Evolutionary conservation across 139 green algal species (phyloP), one percentile per base, ranked within the genome.

Genomic region (Astrephomene gubernaculifera): DNA sequence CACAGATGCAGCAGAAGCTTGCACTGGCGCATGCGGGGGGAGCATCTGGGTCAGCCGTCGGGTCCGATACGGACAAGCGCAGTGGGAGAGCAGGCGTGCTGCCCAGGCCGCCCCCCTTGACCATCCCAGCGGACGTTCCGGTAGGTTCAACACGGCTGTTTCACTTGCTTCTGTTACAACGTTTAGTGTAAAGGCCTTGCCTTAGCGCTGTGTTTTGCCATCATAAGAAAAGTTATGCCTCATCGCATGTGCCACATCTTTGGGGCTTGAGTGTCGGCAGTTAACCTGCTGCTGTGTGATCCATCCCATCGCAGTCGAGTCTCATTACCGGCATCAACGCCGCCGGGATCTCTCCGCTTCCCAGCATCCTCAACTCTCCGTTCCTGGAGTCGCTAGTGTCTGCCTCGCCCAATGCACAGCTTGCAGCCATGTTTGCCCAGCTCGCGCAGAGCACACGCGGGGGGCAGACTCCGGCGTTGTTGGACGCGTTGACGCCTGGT

Each of bases 361-460:
- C 74, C 27, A 79, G 38, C 44, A 41, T 87, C 61, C 81, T 90
- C 63, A 89, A 85, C 25, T 85, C 84, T 4, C 84, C 75, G 0
- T 57, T 79, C 29, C 63, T 84, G 39, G 83, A 88, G 24, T 54
- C 44, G 35, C 68, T 89, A 0, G 60, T 80, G 8, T 61, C 68
- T n/a, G 64, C 63, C 52, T 89, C 84, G 33, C 74, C 75, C 29
- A 89, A 84, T 24, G 78, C 78, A 21, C 78, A 74, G 43, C 74
- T 89, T 38, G 57, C 70, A 9, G 84, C 84, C 21, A 89, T 89
- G 75, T 89, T 80, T 60, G 45, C 75, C n/a, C 85, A 89, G 69
- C 72, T 89, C 12, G 74, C 74, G 2, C 76, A 89, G n/a, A 82
- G 73, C 45, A 72, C 84, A 1, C 74, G 74, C 24, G 84, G 84